Evolutionary conservation across 192 early-diverging fungal species (phyloP), one percentile per base, ranked within the genome.

Genomic region (Coemansia sp.): DNA sequence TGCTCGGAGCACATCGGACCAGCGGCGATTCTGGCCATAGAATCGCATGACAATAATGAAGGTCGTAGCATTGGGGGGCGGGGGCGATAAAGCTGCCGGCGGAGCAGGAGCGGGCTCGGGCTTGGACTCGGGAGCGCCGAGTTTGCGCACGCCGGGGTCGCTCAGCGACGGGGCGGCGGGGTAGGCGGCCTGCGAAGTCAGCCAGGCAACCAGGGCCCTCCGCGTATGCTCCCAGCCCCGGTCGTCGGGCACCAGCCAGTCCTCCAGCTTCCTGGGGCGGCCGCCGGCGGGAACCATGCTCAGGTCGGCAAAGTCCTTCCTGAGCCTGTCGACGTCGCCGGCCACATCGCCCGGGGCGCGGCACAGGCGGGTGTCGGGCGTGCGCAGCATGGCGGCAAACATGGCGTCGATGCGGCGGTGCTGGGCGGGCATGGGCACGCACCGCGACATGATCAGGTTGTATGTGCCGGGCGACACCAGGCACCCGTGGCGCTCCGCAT

Each of bases 21-120:
- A 77, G 13, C 57, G 62, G 10, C 24, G 50, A 4, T 38, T 40
- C 51, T 68, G 62, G 35, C 75, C 75, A 28, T 51, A 34, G 3
- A 51, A 40, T 1, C 75, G 69, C 42, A 77, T 60, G 2, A 62
- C 26, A 14, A 77, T 72, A 9, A 77, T 77, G 56, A 77, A 77
- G 23, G 75, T 59, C 9, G 75, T 77, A 3, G 60, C 66, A 13
- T 71, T 37, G 1, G 75, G 74, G 6, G 74, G 69, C 16, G 75
- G 74, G 20, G 68, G 13, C 20, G 56, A 11, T 26, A 23, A 14
- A 23, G 9, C 13, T 5, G 24, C n/a, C 9, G 14, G 7, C 10
- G 43, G 43, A 3, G 48, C 43, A 2, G 59, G 39, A 14, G n/a
- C 43, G 9, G 38, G 43, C 13, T 3, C 7, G 13, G 45, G n/a